Conservation (phyloP, 345 rosid genomes). For the Euphorbia peplus region DNA sequence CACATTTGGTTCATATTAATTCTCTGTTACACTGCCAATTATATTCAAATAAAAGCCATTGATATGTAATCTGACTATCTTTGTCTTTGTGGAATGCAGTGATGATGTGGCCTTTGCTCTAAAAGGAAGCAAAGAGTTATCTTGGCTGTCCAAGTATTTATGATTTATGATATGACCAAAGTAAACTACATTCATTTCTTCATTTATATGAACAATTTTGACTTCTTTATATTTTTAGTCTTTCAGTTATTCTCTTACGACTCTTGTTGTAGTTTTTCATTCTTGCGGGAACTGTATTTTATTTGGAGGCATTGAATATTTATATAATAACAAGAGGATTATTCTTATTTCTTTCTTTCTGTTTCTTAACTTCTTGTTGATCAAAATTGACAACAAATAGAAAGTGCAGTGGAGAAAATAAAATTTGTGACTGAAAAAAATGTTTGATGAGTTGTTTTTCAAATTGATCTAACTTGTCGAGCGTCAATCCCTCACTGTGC, state of each 20-base stretch:
- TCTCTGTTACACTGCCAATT: background rate
- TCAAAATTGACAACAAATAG: background rate
- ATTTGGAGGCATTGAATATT: background rate
- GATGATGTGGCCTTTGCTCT: slow-evolving; percentile 92
- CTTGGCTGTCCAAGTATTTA: slow-evolving; percentile 81
- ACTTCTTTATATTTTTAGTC: slow-evolving; percentile 10
- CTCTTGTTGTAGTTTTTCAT: background rate
- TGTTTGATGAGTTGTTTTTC: too few species aligned
- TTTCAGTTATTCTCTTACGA: background rate
- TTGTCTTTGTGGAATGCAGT: slow-evolving; percentile 40
- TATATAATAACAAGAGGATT: background rate
- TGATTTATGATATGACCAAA: slow-evolving; percentile 32
- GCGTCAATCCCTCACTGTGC: too few species aligned
- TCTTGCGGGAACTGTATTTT: slow-evolving; percentile 2
- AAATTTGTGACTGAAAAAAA: too few species aligned
- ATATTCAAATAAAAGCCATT: background rate
- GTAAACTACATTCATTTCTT: background rate
- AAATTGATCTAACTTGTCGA: too few species aligned
- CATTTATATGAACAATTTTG: slow-evolving; percentile 32
- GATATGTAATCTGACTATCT: slow-evolving; percentile 10
- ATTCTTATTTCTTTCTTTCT: background rate
- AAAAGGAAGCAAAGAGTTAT: slow-evolving; percentile 70
- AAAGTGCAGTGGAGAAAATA: background rate
- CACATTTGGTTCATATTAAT: background rate
- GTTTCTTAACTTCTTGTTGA: background rate